Conservation (phyloP, 148 eudicot genomes). For the Arbutus unedo region DNA sequence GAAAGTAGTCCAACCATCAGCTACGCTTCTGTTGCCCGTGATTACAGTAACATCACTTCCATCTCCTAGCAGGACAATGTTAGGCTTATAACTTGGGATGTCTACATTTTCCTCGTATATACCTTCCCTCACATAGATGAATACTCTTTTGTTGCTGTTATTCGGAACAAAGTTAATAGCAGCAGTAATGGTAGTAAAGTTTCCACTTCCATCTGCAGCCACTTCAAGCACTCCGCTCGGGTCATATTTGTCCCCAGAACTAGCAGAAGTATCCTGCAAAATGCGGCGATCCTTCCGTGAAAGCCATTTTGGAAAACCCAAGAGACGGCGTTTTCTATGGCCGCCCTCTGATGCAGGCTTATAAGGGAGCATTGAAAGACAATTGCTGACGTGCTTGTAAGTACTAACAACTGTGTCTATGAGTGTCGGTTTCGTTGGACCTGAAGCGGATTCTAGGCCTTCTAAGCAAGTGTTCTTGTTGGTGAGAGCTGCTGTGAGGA, state of each 20-base stretch:
- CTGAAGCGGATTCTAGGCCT: conserved; percentile 60
- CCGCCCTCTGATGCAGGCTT: conserved; percentile 10
- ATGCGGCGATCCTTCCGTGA: conserved; percentile 29
- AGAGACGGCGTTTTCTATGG: conserved; percentile 25
- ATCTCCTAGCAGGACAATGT: conserved; percentile 79
- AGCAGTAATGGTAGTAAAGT: conserved; percentile 63
- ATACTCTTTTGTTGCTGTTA: conserved; percentile 53
- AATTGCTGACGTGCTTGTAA: conserved; percentile 67
- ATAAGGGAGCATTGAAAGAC: conserved; percentile 54
- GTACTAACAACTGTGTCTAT: conserved; percentile 33
- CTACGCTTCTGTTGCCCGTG: conserved; percentile 69
- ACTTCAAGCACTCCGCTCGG: conserved; percentile 37
- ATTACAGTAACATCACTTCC: conserved; percentile 71
- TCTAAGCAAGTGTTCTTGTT: conserved; percentile 86
- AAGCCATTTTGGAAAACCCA: conserved; percentile 39
- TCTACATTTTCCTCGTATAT: conserved; percentile 79
- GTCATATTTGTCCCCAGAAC: conserved; percentile 27
- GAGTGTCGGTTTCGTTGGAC: conserved; percentile 48
- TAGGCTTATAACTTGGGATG: conserved; percentile 67
- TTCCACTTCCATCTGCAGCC: conserved; percentile 75
- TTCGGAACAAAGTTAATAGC: conserved; percentile 80
- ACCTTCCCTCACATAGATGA: conserved; percentile 65
- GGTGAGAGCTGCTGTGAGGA: conserved; percentile 73
- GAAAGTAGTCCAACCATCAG: conserved; percentile 94
- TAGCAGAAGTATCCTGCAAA: conserved; percentile 17